A percentile compares a stretch with the other conserved stretches of the same genome.
These are phyloP conservation scores for Geotrichum candidum DNA, from an alignment of 1,139 yeast genomes.

Conservation along the genomic window DNA sequence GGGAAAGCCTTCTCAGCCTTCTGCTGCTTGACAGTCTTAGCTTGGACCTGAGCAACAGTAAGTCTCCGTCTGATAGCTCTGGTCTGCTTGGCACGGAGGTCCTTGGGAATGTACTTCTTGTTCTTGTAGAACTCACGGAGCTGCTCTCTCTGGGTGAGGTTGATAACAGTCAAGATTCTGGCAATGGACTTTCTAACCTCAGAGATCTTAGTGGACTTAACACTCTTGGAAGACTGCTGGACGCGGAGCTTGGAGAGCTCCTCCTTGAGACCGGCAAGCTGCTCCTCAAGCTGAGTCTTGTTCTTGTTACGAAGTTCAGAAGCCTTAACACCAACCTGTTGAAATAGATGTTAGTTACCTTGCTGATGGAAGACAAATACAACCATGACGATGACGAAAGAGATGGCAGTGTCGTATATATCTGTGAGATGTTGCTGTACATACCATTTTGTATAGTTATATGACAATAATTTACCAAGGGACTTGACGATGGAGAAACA, in stretches of 20 bases:
- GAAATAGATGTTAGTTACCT: background rate
- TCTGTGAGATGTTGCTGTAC: background rate
- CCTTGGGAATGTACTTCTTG: slow-evolving; percentile 97
- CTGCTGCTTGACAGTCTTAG: slow-evolving; percentile 81
- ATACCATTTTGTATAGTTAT: slow-evolving; percentile 10
- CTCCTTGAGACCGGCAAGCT: slow-evolving; percentile 93
- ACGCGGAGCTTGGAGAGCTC: slow-evolving; percentile 95
- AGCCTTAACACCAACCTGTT: slow-evolving; percentile 84
- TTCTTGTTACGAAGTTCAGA: slow-evolving; percentile 96
- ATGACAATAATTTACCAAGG: slow-evolving; percentile 1
- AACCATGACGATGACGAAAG: background rate
- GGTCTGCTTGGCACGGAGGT: slow-evolving; percentile 98
- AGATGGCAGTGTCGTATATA: background rate
- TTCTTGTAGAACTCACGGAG: slow-evolving; percentile 91
- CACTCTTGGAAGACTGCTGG: slow-evolving; percentile 46
- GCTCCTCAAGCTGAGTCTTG: slow-evolving; percentile 91
- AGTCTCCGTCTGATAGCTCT: slow-evolving; percentile 98
- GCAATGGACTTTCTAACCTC: slow-evolving; percentile 98
- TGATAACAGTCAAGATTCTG: slow-evolving; percentile 93
- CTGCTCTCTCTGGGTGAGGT: slow-evolving; percentile 92
- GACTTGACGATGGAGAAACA: slow-evolving; percentile 5
- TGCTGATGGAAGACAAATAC: background rate
- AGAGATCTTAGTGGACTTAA: slow-evolving; percentile 63
- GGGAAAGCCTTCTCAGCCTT: slow-evolving; percentile 96
- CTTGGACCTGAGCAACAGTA: slow-evolving; percentile 77